These are phyloP conservation scores for Colletotrichum salicis DNA, from an alignment of 2,329 filamentous ascomycete genomes.

Conservation along the genomic window DNA sequence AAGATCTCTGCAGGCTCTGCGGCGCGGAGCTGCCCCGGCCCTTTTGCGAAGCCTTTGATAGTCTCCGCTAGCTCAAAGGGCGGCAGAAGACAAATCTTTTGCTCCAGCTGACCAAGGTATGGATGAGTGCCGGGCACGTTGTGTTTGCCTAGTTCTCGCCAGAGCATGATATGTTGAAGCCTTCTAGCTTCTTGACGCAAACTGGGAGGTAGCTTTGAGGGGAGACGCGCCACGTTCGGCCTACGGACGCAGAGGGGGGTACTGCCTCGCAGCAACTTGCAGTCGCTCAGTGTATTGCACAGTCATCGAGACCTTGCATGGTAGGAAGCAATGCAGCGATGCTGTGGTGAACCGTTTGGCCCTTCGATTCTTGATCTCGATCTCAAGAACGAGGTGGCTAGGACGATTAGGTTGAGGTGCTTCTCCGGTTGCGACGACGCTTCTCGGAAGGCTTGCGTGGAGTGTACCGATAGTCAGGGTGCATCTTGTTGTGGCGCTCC, in stretches of 20 bases:
- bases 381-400: background rate
- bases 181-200: background rate
- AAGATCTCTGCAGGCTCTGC: background rate
- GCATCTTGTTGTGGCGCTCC: slow-evolving; percentile 40
- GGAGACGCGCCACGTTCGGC: background rate
- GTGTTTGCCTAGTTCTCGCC: background rate
- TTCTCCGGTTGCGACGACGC: slow-evolving; percentile 26
- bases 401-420: background rate
- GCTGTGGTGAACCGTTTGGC: background rate
- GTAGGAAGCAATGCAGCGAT: background rate
- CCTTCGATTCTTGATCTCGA: background rate
- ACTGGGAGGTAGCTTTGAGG: background rate
- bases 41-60: background rate
- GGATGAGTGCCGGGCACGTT: background rate
- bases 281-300: background rate
- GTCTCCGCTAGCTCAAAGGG: background rate
- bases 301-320: background rate
- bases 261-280: background rate
- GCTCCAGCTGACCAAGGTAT: background rate
- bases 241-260: background rate
- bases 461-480: slow-evolving; percentile 53
- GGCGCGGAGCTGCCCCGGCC: background rate
- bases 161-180: background rate
- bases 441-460: slow-evolving; percentile 47
- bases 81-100: background rate